phyloP scores from a whole-genome alignment of 2,329 filamentous ascomycete species.

The Aureobasidium musti region DNA sequence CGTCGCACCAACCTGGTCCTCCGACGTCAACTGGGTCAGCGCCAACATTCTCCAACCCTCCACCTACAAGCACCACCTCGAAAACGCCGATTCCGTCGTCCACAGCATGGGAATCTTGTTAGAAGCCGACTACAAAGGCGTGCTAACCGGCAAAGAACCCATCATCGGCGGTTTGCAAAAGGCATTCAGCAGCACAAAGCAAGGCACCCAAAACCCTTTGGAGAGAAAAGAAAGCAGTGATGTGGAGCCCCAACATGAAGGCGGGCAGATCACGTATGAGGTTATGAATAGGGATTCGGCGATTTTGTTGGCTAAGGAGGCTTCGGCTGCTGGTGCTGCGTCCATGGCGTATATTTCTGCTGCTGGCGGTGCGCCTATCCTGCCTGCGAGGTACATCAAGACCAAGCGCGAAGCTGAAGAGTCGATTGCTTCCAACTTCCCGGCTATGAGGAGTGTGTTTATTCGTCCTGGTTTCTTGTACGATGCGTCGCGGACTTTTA shows the following conservation, averaged over 20 bases:
- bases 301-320: conserved; percentile 77
- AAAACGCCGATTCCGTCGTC: conserved; percentile 78
- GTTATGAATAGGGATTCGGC: conserved; percentile 93
- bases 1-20: conserved; percentile 75
- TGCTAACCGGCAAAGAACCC: conserved; percentile 79
- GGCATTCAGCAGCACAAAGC: conserved; percentile 70
- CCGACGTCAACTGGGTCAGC: conserved; percentile 80
- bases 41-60: conserved; percentile 83
- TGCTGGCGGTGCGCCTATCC: conserved; percentile 77
- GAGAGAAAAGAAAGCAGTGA: conserved; percentile 60
- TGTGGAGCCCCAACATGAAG: conserved; percentile 65
- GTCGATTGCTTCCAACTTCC: conserved; percentile 32
- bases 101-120: conserved; percentile 96
- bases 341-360: conserved; percentile 89
- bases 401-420: conserved; percentile 91
- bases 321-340: conserved; percentile 62
- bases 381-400: conserved; percentile 81
- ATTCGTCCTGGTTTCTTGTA: conserved; percentile 86
- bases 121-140: conserved; percentile 96
- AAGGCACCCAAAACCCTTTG: conserved; percentile 66
- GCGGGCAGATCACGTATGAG: conserved; percentile 88
- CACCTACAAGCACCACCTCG: conserved; percentile 75
- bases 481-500: conserved; percentile 77
- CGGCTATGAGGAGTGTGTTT: conserved; percentile 73
- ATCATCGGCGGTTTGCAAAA: conserved; percentile 75